Base-by-base conservation (phyloP, 768 basidiomycete species). In the Lactarius quietus region DNA sequence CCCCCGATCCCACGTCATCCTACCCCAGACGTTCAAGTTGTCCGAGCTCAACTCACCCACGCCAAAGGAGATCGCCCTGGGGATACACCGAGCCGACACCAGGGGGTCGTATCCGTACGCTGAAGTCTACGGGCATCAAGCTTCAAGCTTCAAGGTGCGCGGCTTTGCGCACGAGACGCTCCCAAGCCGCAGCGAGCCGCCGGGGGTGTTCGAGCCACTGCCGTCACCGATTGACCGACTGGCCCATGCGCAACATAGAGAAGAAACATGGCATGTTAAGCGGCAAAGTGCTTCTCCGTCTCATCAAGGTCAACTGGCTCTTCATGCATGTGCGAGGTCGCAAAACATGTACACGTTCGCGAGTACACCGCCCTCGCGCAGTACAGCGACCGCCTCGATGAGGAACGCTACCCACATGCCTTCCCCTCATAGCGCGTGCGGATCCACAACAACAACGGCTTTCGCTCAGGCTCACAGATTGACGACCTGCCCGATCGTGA, bases 81-180 rank as follows among this genome's bases (percentile, higher is more conserved):
- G 72, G 66, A 31, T 54, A 61, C 55, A 54, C 69, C 56, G 68
- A 65, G 48, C 38, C n/a, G n/a, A 9, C 3, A 59, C 43, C 20
- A 45, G 10, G 59, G 64, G 33, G 68, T 60, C 59, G 20, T 58
- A 33, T 52, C 3, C 33, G 29, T 8, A 53, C 51, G 3, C 69
- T 73, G 20, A 62, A 63, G 26, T 64, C 62, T 0, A 62, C 63
- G 26, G 75, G 75, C 15, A 72, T n/a, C n/a, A n/a, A n/a, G n/a
- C n/a, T n/a, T n/a, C n/a, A n/a, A n/a, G n/a, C n/a, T n/a, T 76
- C 41, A 76, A 76, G 62, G 75, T 76, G 33, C 74, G 75, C 54
- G 76, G 76, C 68, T 76, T 69, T 60, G 73, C 71, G 6, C 48
- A 71, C 66, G 74, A 73, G 62, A 60, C 56, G 5, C 58, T 57